Percentiles rank a stretch among this genome's conserved stretches.
These are phyloP conservation scores for Brassica nigra DNA, from an alignment of 345 rosid species.

Conservation along the genomic window DNA sequence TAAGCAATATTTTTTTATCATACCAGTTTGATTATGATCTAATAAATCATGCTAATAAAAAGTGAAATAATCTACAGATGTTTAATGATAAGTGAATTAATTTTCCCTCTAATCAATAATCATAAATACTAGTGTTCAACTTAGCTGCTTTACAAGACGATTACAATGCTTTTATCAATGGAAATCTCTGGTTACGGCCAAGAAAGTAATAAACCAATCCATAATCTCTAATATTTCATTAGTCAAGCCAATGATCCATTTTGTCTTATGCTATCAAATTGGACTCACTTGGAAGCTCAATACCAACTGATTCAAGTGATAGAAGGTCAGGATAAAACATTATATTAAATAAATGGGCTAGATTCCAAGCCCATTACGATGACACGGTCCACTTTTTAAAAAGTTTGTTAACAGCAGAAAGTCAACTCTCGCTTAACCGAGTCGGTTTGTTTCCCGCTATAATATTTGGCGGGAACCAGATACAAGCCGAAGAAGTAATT, in stretches of 20 bases:
- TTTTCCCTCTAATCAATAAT: neutral
- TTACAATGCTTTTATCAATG: neutral
- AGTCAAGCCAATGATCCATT: neutral
- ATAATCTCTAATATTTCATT: neutral
- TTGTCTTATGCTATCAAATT: neutral
- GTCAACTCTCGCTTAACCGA: constrained; percentile 27
- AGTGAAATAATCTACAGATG: neutral
- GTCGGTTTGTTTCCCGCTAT: constrained; percentile 22
- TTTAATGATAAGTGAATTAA: neutral
- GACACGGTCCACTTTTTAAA: neutral
- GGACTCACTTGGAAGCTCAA: neutral
- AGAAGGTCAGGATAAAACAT: neutral
- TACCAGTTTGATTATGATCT: neutral
- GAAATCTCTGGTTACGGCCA: neutral
- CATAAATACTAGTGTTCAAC: neutral
- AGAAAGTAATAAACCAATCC: neutral
- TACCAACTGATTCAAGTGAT: neutral
- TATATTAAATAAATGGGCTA: neutral
- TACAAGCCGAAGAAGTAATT: neutral
- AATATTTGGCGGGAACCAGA: constrained; percentile 41
- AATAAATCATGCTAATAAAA: neutral
- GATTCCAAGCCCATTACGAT: neutral
- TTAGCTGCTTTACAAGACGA: neutral
- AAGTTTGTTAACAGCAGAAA: neutral
- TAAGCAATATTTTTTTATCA: neutral